phyloP scores from a whole-genome alignment of 2,329 filamentous ascomycete species.

The Sclerotiophoma versabilis region DNA sequence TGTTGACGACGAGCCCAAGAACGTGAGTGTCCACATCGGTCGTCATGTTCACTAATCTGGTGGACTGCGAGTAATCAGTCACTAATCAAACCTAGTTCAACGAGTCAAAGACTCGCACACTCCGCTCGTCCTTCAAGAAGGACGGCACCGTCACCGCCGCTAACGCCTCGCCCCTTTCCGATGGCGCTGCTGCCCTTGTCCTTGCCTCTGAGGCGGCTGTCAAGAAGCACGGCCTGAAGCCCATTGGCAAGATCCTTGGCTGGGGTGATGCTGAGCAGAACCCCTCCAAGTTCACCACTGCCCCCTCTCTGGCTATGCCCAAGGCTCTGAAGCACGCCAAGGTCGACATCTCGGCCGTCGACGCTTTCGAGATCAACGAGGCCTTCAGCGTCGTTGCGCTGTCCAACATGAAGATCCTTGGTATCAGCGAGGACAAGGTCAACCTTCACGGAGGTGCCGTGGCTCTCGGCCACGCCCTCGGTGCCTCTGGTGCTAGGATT shows the following conservation, averaged over 20 bases:
- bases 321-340: conserved; percentile 97
- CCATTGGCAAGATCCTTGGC: conserved; percentile 93
- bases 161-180: conserved; percentile 95
- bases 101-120: conserved; percentile 58
- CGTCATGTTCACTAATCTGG: background rate
- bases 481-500: conserved; percentile 92
- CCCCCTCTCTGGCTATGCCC: conserved; percentile 91
- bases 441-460: conserved; percentile 96
- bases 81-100: conserved; percentile 52
- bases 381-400: conserved; percentile 96
- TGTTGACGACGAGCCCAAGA: conserved; percentile 95
- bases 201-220: conserved; percentile 94
- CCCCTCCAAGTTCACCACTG: conserved; percentile 94
- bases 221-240: conserved; percentile 88
- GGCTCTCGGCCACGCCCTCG: conserved; percentile 93
- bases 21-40: conserved; percentile 59
- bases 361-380: conserved; percentile 99
- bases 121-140: conserved; percentile 80
- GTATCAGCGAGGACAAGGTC: conserved; percentile 81
- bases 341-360: conserved; percentile 76
- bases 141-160: conserved; percentile 91
- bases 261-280: conserved; percentile 95
- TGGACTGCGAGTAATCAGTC: background rate
- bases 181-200: conserved; percentile 90
- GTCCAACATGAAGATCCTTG: conserved; percentile 93